Evolutionary conservation across 768 basidiomycete species (phyloP).

Genomic region (Kwoniella heveanensis): DNA sequence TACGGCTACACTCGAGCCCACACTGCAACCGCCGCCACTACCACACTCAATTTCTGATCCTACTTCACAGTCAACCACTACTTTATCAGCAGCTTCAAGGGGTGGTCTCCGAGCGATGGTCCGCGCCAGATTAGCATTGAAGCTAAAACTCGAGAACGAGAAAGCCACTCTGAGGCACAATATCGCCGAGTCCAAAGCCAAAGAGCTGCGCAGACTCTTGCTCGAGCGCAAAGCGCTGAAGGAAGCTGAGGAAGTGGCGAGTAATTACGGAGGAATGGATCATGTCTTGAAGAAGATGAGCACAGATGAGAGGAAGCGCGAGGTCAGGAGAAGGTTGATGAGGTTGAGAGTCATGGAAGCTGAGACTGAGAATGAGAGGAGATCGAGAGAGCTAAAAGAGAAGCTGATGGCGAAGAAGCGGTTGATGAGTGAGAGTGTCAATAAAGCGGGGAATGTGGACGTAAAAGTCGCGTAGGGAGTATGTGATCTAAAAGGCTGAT

Average conservation of each 20-base stretch:
- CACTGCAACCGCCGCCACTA: background rate
- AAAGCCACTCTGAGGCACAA: constrained; percentile 21
- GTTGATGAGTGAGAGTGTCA: background rate
- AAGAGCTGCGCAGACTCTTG: constrained; percentile 33
- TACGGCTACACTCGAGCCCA: background rate
- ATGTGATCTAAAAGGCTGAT: too few relatives aligned
- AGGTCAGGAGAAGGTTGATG: constrained; percentile 46
- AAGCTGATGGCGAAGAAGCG: constrained; percentile 38
- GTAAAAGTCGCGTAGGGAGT: background rate
- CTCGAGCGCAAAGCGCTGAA: constrained; percentile 29
- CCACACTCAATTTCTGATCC: constrained; percentile 21
- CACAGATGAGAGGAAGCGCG: constrained; percentile 30
- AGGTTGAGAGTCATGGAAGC: constrained; percentile 46
- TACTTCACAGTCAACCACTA: background rate
- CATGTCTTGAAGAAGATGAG: constrained; percentile 32
- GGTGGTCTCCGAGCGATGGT: constrained; percentile 32
- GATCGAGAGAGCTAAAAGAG: constrained; percentile 42
- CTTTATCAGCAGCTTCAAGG: background rate
- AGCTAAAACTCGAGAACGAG: constrained; percentile 37
- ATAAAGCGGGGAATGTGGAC: background rate
- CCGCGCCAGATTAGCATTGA: constrained; percentile 34
- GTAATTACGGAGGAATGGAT: constrained; percentile 27
- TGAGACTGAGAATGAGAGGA: constrained; percentile 43
- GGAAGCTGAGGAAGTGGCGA: constrained; percentile 27
- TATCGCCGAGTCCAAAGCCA: constrained; percentile 30